Conservation (phyloP, 352 stramenopile genomes). For the Peronospora farinosa region DNA sequence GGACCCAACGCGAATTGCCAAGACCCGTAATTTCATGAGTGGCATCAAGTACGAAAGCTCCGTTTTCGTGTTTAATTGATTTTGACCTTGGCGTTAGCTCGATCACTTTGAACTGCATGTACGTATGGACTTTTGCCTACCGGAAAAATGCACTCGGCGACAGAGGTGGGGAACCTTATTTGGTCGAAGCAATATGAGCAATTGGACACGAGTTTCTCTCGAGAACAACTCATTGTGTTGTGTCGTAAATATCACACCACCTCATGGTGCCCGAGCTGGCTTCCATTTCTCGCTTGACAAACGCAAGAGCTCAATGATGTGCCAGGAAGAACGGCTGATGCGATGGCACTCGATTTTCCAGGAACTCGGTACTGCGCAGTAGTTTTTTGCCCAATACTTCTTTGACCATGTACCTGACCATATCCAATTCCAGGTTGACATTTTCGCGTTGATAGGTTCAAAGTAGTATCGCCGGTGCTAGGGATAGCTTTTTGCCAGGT, state of each 20-base stretch:
- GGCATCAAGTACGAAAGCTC: not conserved
- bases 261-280: constrained; percentile 68
- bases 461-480: not conserved
- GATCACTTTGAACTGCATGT: constrained; percentile 74
- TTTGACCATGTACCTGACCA: constrained; percentile 55
- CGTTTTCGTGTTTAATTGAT: constrained; percentile 5
- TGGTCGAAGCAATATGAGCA: constrained; percentile 63
- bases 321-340: constrained; percentile 25
- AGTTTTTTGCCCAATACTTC: constrained; percentile 30
- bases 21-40: not conserved
- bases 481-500: constrained; percentile 15
- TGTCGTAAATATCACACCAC: constrained; percentile 67
- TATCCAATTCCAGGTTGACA: constrained; percentile 53
- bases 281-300: constrained; percentile 65
- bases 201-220: constrained; percentile 51
- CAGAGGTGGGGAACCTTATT: constrained; percentile 24
- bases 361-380: not conserved
- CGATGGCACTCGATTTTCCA: not conserved
- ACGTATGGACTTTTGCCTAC: constrained; percentile 50
- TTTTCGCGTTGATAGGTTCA: constrained; percentile 28
- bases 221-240: constrained; percentile 63
- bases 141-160: constrained; percentile 28
- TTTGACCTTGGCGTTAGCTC: constrained; percentile 33
- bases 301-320: constrained; percentile 44
- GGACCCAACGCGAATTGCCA: constrained; percentile 53